phyloP scores from a whole-genome alignment of 106 monocot genomes.

The Apostasia ramifera region DNA sequence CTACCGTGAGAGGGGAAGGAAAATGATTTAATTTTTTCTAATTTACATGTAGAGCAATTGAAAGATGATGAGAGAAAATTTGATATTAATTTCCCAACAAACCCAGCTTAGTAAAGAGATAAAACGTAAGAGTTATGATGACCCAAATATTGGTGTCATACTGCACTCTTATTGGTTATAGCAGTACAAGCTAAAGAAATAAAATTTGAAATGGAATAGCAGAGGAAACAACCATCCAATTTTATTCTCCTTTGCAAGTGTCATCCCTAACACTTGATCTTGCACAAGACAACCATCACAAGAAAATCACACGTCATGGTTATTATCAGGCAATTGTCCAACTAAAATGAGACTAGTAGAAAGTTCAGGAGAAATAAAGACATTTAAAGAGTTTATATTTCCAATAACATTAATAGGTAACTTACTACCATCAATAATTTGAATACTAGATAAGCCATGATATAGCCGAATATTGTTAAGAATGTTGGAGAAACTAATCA shows the following conservation, averaged over 20 bases:
- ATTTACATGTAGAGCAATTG: not conserved
- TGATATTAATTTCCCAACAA: not conserved
- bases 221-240: not conserved
- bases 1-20: not conserved
- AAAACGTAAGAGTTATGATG: not conserved
- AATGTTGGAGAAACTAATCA: not conserved
- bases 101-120: not conserved
- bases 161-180: not conserved
- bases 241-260: not conserved
- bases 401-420: slow-evolving; percentile 1
- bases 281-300: not conserved
- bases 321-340: too few species aligned
- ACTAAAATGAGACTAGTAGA: too few species aligned
- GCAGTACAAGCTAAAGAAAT: not conserved
- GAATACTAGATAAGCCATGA: not conserved
- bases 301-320: too few species aligned
- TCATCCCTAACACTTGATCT: not conserved
- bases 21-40: not conserved
- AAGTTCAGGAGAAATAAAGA: too few species aligned
- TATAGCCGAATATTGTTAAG: not conserved
- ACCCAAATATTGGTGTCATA: not conserved
- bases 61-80: not conserved
- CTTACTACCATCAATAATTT: slow-evolving; percentile 3
- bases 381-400: too few species aligned
- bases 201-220: not conserved